phyloP scores from a whole-genome alignment of 164 flowering plant species.

The Stephania cephalantha region DNA sequence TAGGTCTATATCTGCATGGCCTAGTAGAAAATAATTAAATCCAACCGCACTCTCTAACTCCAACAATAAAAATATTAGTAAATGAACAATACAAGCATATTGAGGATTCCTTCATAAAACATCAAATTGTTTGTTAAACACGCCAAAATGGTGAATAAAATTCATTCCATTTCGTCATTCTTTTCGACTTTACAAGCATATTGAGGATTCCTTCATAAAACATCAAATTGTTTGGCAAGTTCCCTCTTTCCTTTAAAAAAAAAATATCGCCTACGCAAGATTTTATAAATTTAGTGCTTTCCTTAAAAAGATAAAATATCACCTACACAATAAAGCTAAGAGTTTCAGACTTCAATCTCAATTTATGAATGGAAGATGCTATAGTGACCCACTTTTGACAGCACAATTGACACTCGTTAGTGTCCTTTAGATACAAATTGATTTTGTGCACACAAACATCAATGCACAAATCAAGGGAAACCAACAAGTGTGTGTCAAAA shows the following conservation, averaged over 20 bases:
- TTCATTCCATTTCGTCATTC: too few species aligned
- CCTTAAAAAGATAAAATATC: neutral
- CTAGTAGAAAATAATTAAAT: neutral
- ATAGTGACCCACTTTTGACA: too few species aligned
- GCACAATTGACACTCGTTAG: too few species aligned
- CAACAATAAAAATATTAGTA: too few species aligned
- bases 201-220: neutral
- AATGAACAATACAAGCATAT: neutral
- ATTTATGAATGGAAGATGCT: neutral
- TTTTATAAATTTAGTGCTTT: neutral
- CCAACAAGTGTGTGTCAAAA: too few species aligned
- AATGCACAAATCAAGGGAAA: too few species aligned
- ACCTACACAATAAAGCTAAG: neutral
- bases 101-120: neutral
- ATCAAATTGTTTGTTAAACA: neutral
- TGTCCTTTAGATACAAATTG: too few species aligned
- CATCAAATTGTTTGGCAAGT: neutral
- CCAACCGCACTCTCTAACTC: neutral
- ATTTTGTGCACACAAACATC: too few species aligned
- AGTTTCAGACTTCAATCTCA: neutral
- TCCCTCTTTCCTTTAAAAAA: neutral
- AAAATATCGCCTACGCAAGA: neutral
- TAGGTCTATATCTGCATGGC: neutral
- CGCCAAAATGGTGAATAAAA: too few species aligned
- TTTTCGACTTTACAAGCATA: too few species aligned